A percentile compares a stretch with the other conserved stretches of the same genome.
These are phyloP conservation scores for Phellinidium pouzarii DNA, from an alignment of 1,284 basidiomycete species.

Conservation along the genomic window DNA sequence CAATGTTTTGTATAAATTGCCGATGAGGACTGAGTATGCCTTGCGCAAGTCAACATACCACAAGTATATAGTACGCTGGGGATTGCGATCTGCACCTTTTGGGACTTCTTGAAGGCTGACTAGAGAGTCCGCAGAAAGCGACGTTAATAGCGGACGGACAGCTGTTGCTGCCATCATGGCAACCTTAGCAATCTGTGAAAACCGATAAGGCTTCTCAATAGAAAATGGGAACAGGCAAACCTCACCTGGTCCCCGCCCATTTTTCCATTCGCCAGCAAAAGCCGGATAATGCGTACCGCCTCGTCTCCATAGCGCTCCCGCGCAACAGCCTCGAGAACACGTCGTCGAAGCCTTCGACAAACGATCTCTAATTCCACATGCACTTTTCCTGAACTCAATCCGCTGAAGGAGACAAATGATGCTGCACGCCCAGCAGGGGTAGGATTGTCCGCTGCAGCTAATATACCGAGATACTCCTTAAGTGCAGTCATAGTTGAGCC, in stretches of 20 bases:
- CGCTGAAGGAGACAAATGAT: constrained; percentile 63
- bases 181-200: constrained; percentile 78
- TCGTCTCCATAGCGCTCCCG: constrained; percentile 81
- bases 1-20: constrained; percentile 79
- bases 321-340: constrained; percentile 75
- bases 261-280: constrained; percentile 86
- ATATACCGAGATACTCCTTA: constrained; percentile 72
- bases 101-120: constrained; percentile 90
- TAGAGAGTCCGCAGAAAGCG: constrained; percentile 72
- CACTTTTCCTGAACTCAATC: constrained; percentile 50
- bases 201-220: not conserved
- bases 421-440: constrained; percentile 58
- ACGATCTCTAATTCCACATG: constrained; percentile 81
- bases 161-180: constrained; percentile 90
- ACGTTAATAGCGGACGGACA: constrained; percentile 74
- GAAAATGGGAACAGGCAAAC: constrained; percentile 14
- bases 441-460: constrained; percentile 75
- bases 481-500: constrained; percentile 51
- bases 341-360: constrained; percentile 61
- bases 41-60: constrained; percentile 87
- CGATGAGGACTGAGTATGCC: constrained; percentile 70
- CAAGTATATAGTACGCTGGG: constrained; percentile 79
- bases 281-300: constrained; percentile 78
- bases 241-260: constrained; percentile 91
- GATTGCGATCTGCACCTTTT: constrained; percentile 80